Evolutionary conservation across 192 early-diverging fungal species (phyloP), one percentile per base, ranked within the genome.

Genomic region (Haplosporangium gracile): DNA sequence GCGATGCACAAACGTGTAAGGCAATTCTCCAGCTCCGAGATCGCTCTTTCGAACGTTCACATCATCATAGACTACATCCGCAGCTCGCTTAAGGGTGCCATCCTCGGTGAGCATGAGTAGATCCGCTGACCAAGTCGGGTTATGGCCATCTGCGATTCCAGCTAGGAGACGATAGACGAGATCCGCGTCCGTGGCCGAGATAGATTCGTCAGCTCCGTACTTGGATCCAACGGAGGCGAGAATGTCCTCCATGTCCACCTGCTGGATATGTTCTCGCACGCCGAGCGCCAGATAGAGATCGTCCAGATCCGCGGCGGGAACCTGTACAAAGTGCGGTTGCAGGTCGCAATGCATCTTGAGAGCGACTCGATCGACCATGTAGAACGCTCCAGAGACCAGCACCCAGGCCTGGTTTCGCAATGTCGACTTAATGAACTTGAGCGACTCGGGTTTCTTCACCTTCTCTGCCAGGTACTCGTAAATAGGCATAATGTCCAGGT

Each of bases 21-120:
- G 7, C 16, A 16, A 22, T 8, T 70, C 71, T 20, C n/a, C 34
- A 0, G 49, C 29, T 10, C n/a, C 47, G 11, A 51, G 16, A 15
- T 82, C 79, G 4, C 20, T 10, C n/a, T 42, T 5, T 9, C 43
- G 51, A 10, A 34, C 34, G 13, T 55, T 80, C 42, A 75, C 29
- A 26, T 88, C 77, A n/a, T 88, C 72, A 73, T 39, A 88, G 7
- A 82, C 81, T 0, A 88, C 77, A 5, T 77, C 77, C 0, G 32
- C 26, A 5, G 82, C 32, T 15, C 34, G 24, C 68, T 68, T 38
- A 6, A 88, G 34, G 10, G 24, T 24, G 0, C 6, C 43, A 10
- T 82, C 76, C 15, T 70, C 18, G 1, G 85, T 79, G 18, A 77
- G 36, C 0, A 82, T 6, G 36, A 65, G 63, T 0, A 82, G 57